Percentiles rank a stretch among this genome's conserved stretches.
These are phyloP conservation scores for Teratosphaeria destructans DNA, from an alignment of 2,329 filamentous ascomycete genomes.

Conservation along the genomic window DNA sequence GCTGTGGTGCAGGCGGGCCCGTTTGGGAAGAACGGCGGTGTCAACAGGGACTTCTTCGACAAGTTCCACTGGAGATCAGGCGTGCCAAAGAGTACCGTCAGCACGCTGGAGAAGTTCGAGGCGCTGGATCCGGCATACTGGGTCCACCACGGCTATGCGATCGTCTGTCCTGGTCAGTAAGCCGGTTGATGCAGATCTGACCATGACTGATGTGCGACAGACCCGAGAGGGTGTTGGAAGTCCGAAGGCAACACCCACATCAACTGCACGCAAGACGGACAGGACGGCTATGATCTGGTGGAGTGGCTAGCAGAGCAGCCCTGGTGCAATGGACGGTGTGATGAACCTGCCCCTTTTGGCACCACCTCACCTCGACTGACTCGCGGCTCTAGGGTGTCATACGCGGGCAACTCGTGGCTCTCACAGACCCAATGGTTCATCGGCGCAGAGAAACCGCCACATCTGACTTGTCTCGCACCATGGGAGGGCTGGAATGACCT, in stretches of 20 bases:
- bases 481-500: conserved; percentile 40
- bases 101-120: conserved; percentile 34
- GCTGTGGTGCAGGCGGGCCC: not conserved
- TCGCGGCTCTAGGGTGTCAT: not conserved
- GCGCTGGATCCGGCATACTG: conserved; percentile 31
- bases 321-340: conserved; percentile 38
- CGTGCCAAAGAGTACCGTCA: not conserved
- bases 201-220: conserved; percentile 27
- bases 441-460: conserved; percentile 32
- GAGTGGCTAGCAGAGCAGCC: conserved; percentile 31
- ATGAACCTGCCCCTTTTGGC: conserved; percentile 19
- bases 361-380: not conserved
- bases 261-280: conserved; percentile 35
- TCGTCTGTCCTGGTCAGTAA: conserved; percentile 17
- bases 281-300: conserved; percentile 38
- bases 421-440: conserved; percentile 34
- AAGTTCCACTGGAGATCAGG: not conserved
- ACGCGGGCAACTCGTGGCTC: conserved; percentile 34
- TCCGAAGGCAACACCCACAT: conserved; percentile 9
- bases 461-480: conserved; percentile 34
- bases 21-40: conserved; percentile 1
- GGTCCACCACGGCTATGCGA: conserved; percentile 25
- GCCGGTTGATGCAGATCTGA: conserved; percentile 23
- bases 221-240: not conserved
- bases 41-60: not conserved